Conservation (phyloP, 306 rosid genomes). For the Cicer arietinum region DNA sequence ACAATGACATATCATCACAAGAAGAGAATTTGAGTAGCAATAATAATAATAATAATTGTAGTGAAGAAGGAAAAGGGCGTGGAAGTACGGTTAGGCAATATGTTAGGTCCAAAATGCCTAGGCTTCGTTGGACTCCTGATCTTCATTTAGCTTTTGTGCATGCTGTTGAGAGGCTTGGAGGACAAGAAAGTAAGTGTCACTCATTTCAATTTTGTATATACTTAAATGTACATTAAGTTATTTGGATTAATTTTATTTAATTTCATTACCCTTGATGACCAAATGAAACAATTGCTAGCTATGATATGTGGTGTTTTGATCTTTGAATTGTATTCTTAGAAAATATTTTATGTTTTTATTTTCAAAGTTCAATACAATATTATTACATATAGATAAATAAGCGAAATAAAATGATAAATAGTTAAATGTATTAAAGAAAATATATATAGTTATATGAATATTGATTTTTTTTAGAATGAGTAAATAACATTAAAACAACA, state of each 20-base stretch:
- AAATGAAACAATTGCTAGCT: too few species aligned
- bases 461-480: too few species aligned
- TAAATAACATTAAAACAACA: too few species aligned
- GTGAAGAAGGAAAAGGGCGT: conserved; percentile 52
- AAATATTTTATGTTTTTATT: too few species aligned
- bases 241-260: not conserved
- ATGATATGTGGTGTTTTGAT: too few species aligned
- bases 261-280: too few species aligned
- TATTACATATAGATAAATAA: too few species aligned
- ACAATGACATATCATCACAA: conserved; percentile 38
- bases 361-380: too few species aligned
- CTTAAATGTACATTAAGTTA: not conserved
- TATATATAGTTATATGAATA: too few species aligned
- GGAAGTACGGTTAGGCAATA: conserved; percentile 67
- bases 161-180: conserved; percentile 88
- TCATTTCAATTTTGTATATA: not conserved
- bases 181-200: conserved; percentile 74
- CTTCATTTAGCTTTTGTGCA: conserved; percentile 85
- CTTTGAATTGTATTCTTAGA: too few species aligned
- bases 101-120: conserved; percentile 81
- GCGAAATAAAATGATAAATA: too few species aligned
- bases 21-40: conserved; percentile 48
- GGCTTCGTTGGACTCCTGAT: conserved; percentile 96
- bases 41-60: conserved; percentile 38
- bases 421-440: too few species aligned